A percentile compares a stretch with the other conserved stretches of the same genome.
Evolutionary conservation across 2,329 filamentous ascomycete genomes (phyloP).

Genomic region (Westerdykella ornata): DNA sequence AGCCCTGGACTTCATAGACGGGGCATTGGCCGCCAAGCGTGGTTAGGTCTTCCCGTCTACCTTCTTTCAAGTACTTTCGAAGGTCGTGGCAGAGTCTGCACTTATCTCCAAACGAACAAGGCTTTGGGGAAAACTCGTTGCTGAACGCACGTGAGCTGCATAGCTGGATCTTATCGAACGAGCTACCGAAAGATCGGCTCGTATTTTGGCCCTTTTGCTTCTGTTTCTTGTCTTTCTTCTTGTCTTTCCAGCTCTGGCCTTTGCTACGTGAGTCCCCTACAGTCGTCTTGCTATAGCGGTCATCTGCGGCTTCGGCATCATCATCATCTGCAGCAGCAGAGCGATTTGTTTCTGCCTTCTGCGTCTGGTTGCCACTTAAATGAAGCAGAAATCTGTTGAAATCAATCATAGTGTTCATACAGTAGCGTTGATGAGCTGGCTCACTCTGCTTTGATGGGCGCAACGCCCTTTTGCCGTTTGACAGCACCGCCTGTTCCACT

Average conservation of each 20-base stretch:
- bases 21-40: constrained; percentile 76
- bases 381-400: constrained; percentile 29
- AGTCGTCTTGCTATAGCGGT: constrained; percentile 38
- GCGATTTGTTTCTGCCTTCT: constrained; percentile 13
- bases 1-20: constrained; percentile 67
- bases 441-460: constrained; percentile 68
- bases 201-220: constrained; percentile 74
- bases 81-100: constrained; percentile 82
- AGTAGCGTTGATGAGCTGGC: constrained; percentile 14
- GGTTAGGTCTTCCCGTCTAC: constrained; percentile 71
- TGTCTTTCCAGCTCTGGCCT: constrained; percentile 42
- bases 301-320: constrained; percentile 52
- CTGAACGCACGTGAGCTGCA: constrained; percentile 66
- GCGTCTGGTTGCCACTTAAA: constrained; percentile 21
- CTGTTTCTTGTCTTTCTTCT: constrained; percentile 53
- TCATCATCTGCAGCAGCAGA: constrained; percentile 45
- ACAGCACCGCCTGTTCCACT: constrained; percentile 5
- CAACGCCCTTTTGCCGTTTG: constrained; percentile 49
- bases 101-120: constrained; percentile 70
- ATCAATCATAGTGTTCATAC: not conserved
- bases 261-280: constrained; percentile 24
- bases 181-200: constrained; percentile 71
- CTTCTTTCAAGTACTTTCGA: constrained; percentile 73
- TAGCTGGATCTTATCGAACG: constrained; percentile 67
- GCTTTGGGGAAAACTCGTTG: constrained; percentile 71